Conservation (phyloP, 2,329 filamentous ascomycete genomes). For the Botrytis paeoniae region DNA sequence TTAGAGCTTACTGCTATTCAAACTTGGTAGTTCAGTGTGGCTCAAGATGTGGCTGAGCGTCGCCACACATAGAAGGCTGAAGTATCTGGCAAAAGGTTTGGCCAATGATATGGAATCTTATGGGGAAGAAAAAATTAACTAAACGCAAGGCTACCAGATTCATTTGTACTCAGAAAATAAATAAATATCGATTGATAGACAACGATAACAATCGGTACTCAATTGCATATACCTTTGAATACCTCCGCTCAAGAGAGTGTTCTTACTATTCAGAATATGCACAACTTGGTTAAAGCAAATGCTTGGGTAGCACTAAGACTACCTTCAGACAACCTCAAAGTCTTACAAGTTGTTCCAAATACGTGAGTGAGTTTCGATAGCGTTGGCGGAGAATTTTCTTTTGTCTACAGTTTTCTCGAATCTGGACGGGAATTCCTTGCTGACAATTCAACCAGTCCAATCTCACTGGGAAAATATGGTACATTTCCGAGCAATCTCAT, state of each 20-base stretch:
- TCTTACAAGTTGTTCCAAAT: slow-evolving; percentile 58
- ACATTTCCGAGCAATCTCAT: slow-evolving; percentile 86
- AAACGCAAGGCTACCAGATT: slow-evolving; percentile 12
- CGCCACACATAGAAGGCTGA: neutral
- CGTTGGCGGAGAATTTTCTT: slow-evolving; percentile 28
- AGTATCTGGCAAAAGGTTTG: no score
- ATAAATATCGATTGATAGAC: neutral
- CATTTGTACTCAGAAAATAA: neutral
- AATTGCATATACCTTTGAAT: neutral
- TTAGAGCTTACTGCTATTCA: neutral
- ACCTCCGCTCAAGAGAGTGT: neutral
- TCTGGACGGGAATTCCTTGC: neutral
- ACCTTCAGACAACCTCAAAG: slow-evolving; percentile 55
- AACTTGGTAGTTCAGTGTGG: neutral
- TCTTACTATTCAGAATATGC: slow-evolving; percentile 29
- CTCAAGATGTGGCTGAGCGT: neutral
- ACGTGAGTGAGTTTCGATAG: slow-evolving; percentile 47
- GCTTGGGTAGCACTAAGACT: slow-evolving; percentile 59
- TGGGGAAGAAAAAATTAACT: neutral
- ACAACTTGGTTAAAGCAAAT: slow-evolving; percentile 51
- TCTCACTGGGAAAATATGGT: slow-evolving; percentile 91
- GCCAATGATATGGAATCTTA: neutral
- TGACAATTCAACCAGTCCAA: slow-evolving; percentile 55
- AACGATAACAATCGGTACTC: neutral
- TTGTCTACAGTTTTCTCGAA: slow-evolving; percentile 3